Evolutionary conservation across 164 flowering plant species (phyloP), one percentile per base, ranked within the genome.

Genomic region (Chimonanthus praecox): DNA sequence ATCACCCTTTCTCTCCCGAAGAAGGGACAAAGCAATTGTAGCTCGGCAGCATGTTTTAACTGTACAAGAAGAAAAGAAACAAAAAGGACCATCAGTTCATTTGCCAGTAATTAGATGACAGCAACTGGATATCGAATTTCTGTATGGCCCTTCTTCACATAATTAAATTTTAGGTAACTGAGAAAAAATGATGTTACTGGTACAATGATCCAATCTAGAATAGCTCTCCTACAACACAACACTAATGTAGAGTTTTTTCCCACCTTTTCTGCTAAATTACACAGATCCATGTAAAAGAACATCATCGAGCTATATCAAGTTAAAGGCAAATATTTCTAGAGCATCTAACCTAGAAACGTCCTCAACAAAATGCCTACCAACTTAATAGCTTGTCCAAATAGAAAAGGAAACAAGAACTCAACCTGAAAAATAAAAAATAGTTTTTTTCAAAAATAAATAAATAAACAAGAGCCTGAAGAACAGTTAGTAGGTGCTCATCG

Each of bases 21-120:
- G 84, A 47, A 89, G 78, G 75, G 83, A 84, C 74, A 93, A 81
- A 47, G 98, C 98, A 79, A 72, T 82, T 69, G 84, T 82, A 45
- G 98, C 98, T 78, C 82, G 85, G 70, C 85, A 82, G 78, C 93
- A 88, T 73, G 88, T 83, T 46, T 92, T 91, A 71, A 88, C 98
- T 93, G 94, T 33, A 33, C 33, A 33, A 33, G 85, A 83, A 81
- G 33, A 63, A 76, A 73, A 7, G 9, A 69, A 74, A 73, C 66
- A 75, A 73, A 6, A 7, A 15, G 11, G 33, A 16, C n/a, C n/a
- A 43, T 58, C 33, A 58, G 64, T 11, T 43, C 58, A 71, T 43
- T 20, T 54, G 72, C 44, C 18, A 33, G 47, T 49, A 33, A 48
- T 63, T 73, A 45, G 54, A 72, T 4, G 13, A 70, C 43, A 61